Evolutionary conservation across 192 early-diverging fungal species (phyloP).

Genomic region (Ambispora gerdemannii): DNA sequence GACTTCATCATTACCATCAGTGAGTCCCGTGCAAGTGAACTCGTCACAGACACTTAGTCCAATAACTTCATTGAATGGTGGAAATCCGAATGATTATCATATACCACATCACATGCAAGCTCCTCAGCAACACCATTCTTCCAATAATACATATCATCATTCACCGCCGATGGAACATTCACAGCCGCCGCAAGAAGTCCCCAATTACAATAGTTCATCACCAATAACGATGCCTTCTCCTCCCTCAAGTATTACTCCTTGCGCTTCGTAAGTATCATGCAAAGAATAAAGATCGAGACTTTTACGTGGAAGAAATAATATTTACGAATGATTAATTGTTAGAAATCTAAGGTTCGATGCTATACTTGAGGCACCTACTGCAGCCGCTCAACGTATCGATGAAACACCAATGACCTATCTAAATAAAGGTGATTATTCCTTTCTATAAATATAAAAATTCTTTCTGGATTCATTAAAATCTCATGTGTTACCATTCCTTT

Average conservation of each 20-base stretch:
- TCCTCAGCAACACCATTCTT: not conserved
- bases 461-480: not conserved
- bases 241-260: conserved; percentile 22
- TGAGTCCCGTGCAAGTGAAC: conserved; percentile 2
- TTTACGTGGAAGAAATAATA: too few relatives aligned
- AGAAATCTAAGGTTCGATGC: conserved; percentile 37
- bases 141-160: conserved; percentile 21
- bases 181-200: conserved; percentile 25
- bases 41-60: conserved; percentile 24
- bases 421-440: conserved; percentile 61
- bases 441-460: too few relatives aligned
- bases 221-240: conserved; percentile 27
- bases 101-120: conserved; percentile 23
- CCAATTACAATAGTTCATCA: conserved; percentile 22
- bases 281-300: too few relatives aligned
- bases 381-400: conserved; percentile 50
- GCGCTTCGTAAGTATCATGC: conserved; percentile 4
- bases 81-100: conserved; percentile 26
- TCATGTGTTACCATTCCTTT: not conserved
- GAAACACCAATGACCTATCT: conserved; percentile 66
- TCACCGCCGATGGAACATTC: conserved; percentile 24
- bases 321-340: too few relatives aligned
- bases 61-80: conserved; percentile 16
- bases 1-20: conserved; percentile 17
- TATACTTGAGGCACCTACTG: conserved; percentile 48